A percentile compares a stretch with the other conserved stretches of the same genome.
These are phyloP conservation scores for Fusarium ramigenum DNA, from an alignment of 2,329 filamentous ascomycete genomes.

Conservation along the genomic window DNA sequence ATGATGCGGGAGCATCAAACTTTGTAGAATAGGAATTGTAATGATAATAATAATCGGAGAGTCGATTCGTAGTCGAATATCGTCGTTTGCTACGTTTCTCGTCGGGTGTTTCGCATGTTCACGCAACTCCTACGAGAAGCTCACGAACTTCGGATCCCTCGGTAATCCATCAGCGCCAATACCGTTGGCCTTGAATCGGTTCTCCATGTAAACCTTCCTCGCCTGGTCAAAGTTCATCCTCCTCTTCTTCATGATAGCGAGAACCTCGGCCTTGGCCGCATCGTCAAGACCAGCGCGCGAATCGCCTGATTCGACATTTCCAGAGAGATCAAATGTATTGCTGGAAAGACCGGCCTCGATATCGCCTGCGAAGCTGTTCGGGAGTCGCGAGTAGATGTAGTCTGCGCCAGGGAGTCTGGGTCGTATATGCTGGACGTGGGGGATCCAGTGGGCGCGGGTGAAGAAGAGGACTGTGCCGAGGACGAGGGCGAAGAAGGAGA, in stretches of 20 bases:
- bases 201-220: conserved; percentile 84
- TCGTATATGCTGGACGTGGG: conserved; percentile 68
- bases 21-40: background rate
- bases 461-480: conserved; percentile 81
- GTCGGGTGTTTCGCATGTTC: background rate
- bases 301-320: conserved; percentile 84
- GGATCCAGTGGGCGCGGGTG: conserved; percentile 81
- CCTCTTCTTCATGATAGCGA: conserved; percentile 88
- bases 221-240: conserved; percentile 91
- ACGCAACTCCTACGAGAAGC: conserved; percentile 64
- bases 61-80: background rate
- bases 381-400: conserved; percentile 81
- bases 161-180: conserved; percentile 90
- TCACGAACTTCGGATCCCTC: conserved; percentile 93
- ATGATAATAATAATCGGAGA: background rate
- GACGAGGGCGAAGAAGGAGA: conserved; percentile 77
- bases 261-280: conserved; percentile 80
- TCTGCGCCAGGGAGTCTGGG: conserved; percentile 62
- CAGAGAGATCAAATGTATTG: conserved; percentile 81
- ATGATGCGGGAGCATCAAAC: background rate
- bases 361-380: conserved; percentile 81
- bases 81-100: conserved; percentile 1
- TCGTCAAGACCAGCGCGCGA: conserved; percentile 83
- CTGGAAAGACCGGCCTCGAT: conserved; percentile 88
- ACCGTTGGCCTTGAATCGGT: conserved; percentile 84